These are phyloP conservation scores for Nyssa sinensis DNA, from an alignment of 148 eudicot species.

Conservation along the genomic window DNA sequence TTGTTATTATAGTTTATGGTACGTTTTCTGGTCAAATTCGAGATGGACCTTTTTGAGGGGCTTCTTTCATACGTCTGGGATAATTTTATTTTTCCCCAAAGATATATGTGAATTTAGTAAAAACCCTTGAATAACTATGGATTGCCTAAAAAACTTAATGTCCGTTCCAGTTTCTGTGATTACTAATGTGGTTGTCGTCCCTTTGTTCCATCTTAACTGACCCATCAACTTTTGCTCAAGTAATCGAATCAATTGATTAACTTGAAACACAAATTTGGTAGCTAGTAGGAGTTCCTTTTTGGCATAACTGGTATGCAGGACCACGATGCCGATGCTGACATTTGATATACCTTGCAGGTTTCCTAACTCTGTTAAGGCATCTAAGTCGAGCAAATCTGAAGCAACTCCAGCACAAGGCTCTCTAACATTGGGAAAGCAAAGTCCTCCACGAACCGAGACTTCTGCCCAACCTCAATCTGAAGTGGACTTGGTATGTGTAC, in stretches of 20 bases:
- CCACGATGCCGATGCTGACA: slow-evolving; percentile 1
- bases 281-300: not conserved
- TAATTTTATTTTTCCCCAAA: slow-evolving; percentile 8
- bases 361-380: slow-evolving; percentile 46
- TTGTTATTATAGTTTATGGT: not conserved
- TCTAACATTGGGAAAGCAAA: slow-evolving; percentile 42
- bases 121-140: too few species aligned
- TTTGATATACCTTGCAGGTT: slow-evolving; percentile 54
- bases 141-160: not conserved
- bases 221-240: not conserved
- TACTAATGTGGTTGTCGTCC: not conserved
- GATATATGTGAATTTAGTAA: not conserved
- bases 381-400: slow-evolving; percentile 46
- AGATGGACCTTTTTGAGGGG: not conserved
- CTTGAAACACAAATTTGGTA: not conserved
- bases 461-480: slow-evolving; percentile 41
- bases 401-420: slow-evolving; percentile 57
- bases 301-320: not conserved
- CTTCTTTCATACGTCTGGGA: not conserved
- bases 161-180: not conserved
- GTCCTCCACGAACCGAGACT: slow-evolving; percentile 36
- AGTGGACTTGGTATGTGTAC: slow-evolving; percentile 37
- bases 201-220: not conserved
- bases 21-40: not conserved
- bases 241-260: not conserved